Evolutionary conservation across 352 stramenopile genomes (phyloP), one percentile per base, ranked within the genome.

Genomic region (Pythium insidiosum): DNA sequence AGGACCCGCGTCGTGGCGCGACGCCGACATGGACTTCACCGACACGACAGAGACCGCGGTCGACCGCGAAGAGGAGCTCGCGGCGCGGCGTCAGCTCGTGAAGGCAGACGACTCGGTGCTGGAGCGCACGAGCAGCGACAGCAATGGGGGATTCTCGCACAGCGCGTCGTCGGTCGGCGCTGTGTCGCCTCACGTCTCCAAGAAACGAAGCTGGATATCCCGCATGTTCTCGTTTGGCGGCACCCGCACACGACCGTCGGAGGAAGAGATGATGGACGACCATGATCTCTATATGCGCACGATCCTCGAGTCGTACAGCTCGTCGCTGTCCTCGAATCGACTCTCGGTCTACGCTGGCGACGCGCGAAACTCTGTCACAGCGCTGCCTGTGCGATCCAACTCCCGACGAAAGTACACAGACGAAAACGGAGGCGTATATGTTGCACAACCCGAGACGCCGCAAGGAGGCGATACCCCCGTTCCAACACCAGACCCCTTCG

Each of bases 271-370:
- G 18, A 74, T 43, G 35, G 20, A 66, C 11, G 71, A 84, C 55
- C 71, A 84, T 41, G 74, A 87, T 50, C 50, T 84, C 26, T 84
- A 83, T 51, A 67, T 84, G 49, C 68, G 74, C 37, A 83, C 64
- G 37, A 77, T 87, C 39, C 69, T 87, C 48, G 74, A 87, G 53
- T 87, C 74, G 29, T 84, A 83, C 51, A 64, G 61, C 55, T 87
- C 74, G 43, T 87, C 74, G 35, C 61, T 86, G 47, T 80, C 70
- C 35, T 86, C 73, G 40, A 78, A 74, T 25, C 59, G 73, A 19
- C 66, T 65, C 45, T 85, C 69, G 11, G 43, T 57, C 1, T 51
- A 57, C 15, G n/a, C n/a, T n/a, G n/a, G n/a, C n/a, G n/a, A n/a
- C n/a, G n/a, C n/a, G n/a, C n/a, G n/a, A n/a, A n/a, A n/a, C n/a